Percentiles rank a stretch among this genome's conserved stretches.
Evolutionary conservation across 805 yeast genomes (phyloP).

Genomic region (Sugiyamaella mastotermitis): DNA sequence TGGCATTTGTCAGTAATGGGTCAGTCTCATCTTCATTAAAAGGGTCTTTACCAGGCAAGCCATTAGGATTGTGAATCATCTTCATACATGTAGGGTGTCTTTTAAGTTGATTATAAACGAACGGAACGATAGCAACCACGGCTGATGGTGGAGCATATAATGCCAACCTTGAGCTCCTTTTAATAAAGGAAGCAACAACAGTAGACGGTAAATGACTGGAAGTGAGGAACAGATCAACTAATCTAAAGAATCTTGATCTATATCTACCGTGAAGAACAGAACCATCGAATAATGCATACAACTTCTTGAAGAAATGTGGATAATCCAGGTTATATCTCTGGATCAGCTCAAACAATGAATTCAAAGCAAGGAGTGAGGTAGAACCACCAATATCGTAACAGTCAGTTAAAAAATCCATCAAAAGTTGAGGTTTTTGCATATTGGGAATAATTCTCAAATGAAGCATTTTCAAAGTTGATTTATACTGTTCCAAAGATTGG

Average conservation of each 20-base stretch:
- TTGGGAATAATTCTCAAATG: slow-evolving; percentile 83
- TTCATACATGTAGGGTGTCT: slow-evolving; percentile 94
- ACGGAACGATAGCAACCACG: slow-evolving; percentile 81
- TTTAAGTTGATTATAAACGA: slow-evolving; percentile 80
- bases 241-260: slow-evolving; percentile 80
- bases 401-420: slow-evolving; percentile 93
- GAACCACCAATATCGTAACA: slow-evolving; percentile 62
- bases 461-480: slow-evolving; percentile 58
- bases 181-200: slow-evolving; percentile 84
- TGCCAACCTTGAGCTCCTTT: slow-evolving; percentile 68
- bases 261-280: slow-evolving; percentile 69
- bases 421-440: slow-evolving; percentile 67
- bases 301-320: slow-evolving; percentile 79
- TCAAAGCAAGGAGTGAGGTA: slow-evolving; percentile 71
- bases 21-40: slow-evolving; percentile 57
- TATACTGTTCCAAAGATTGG: slow-evolving; percentile 51
- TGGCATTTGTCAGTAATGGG: slow-evolving; percentile 74
- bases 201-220: slow-evolving; percentile 83
- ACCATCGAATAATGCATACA: slow-evolving; percentile 75
- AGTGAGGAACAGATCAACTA: slow-evolving; percentile 76
- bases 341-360: slow-evolving; percentile 83
- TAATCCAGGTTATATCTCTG: slow-evolving; percentile 78
- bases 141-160: slow-evolving; percentile 83
- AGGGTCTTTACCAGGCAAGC: slow-evolving; percentile 46
- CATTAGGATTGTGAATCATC: slow-evolving; percentile 52